Evolutionary conservation across 306 rosid species (phyloP).

Genomic region (Prunus salicina): DNA sequence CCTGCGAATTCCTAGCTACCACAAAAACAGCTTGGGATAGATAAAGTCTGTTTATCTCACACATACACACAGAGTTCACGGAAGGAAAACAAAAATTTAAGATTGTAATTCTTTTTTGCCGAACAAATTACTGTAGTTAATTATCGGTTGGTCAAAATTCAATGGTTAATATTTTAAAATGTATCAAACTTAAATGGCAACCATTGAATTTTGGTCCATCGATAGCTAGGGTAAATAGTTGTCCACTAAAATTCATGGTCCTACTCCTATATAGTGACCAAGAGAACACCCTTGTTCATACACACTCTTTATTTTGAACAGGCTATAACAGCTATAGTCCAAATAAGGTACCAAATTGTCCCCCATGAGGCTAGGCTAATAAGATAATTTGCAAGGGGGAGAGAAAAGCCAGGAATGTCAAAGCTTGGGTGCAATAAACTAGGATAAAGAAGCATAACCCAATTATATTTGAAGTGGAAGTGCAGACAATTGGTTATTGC

Average conservation of each 20-base stretch:
- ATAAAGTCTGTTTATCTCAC: background rate
- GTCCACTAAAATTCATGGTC: background rate
- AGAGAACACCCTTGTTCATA: background rate
- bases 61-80: background rate
- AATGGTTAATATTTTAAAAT: background rate
- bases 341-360: background rate
- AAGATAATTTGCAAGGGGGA: background rate
- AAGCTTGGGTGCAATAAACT: background rate
- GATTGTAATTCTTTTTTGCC: no score
- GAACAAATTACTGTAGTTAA: background rate
- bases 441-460: background rate
- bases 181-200: background rate
- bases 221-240: background rate
- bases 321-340: background rate
- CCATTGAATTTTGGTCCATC: background rate
- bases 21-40: background rate
- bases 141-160: background rate
- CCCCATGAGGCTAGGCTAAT: background rate
- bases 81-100: no score
- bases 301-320: background rate
- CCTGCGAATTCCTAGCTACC: slow-evolving; percentile 4
- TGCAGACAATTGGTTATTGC: background rate
- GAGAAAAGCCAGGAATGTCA: background rate
- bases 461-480: background rate
- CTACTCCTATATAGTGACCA: background rate